Evolutionary conservation across 495 filamentous ascomycete species (phyloP).

Genomic region (Lineolata rhizophorae): DNA sequence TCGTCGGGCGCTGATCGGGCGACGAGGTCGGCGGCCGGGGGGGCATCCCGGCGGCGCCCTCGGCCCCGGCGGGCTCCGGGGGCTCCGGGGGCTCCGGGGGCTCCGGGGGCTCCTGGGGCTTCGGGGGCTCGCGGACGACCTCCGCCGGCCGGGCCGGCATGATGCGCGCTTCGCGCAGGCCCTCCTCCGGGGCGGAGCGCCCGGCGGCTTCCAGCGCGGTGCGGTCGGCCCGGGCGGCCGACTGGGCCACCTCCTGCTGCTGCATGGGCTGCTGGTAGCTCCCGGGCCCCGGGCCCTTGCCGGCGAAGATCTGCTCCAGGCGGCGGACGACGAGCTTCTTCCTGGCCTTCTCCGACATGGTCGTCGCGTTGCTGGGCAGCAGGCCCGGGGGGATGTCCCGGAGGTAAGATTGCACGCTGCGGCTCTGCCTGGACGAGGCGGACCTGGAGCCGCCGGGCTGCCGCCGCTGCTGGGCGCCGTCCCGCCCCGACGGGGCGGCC

Average conservation of each 20-base stretch:
- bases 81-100: constrained; percentile 1
- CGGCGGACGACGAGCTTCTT: constrained; percentile 49
- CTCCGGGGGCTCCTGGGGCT: not conserved
- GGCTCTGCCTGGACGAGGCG: constrained; percentile 16
- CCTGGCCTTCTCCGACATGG: constrained; percentile 42
- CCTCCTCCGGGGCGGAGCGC: constrained; percentile 15
- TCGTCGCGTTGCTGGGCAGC: constrained; percentile 24
- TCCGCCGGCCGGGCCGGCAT: constrained; percentile 7
- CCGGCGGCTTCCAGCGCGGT: constrained; percentile 18
- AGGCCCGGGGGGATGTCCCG: constrained; percentile 38
- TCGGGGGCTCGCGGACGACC: not conserved
- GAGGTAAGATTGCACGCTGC: constrained; percentile 35
- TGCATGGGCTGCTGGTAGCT: constrained; percentile 24
- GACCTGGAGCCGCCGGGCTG: constrained; percentile 2
- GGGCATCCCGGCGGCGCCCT: not conserved
- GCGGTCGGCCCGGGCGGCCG: constrained; percentile 21
- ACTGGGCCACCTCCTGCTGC: constrained; percentile 34
- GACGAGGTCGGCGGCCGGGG: not conserved
- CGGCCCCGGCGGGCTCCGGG: not conserved
- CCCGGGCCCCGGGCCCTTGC: constrained; percentile 26
- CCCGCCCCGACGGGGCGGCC: constrained; percentile 7
- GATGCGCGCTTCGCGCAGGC: constrained; percentile 28
- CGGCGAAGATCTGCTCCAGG: constrained; percentile 61
- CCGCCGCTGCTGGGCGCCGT: constrained; percentile 2
- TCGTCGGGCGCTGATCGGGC: constrained; percentile 44